These are phyloP conservation scores for Phytophthora fragariaefolia DNA, from an alignment of 352 stramenopile genomes.

Conservation along the genomic window DNA sequence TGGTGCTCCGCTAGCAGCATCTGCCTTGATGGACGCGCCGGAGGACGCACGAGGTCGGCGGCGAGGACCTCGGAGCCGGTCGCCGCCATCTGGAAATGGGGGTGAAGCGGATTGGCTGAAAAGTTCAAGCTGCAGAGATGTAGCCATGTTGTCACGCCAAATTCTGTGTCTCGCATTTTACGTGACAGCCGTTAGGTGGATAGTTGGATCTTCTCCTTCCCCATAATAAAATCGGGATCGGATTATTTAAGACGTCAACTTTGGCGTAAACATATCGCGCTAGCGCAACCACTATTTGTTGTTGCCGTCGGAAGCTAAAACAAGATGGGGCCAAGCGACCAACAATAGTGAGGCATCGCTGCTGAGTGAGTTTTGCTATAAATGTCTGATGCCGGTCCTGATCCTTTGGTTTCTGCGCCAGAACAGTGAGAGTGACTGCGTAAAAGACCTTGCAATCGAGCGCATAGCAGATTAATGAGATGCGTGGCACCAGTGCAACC, in stretches of 20 bases:
- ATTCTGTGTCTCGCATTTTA: too few species aligned
- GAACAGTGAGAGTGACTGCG: neutral
- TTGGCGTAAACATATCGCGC: slow-evolving; percentile 5
- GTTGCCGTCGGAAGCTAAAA: neutral
- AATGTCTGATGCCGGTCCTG: neutral
- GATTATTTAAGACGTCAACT: too few species aligned
- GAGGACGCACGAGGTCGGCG: neutral
- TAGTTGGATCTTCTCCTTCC: neutral
- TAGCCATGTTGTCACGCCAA: slow-evolving; percentile 11
- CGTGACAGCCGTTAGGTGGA: neutral
- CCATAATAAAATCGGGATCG: too few species aligned
- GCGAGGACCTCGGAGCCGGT: neutral
- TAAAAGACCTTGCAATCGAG: neutral
- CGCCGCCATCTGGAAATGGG: neutral
- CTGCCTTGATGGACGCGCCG: slow-evolving; percentile 4
- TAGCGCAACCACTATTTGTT: neutral
- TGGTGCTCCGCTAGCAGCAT: slow-evolving; percentile 34
- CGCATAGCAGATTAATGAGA: slow-evolving; percentile 15
- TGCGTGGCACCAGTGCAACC: slow-evolving; percentile 13
- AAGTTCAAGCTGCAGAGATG: slow-evolving; percentile 9
- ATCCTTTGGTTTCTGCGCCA: slow-evolving; percentile 1
- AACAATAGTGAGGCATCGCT: slow-evolving; percentile 2
- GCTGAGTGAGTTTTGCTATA: slow-evolving; percentile 1
- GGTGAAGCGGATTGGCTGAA: slow-evolving; percentile 31
- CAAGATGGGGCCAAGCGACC: neutral